These are phyloP conservation scores for Gomphus bonarii DNA, from an alignment of 1,284 basidiomycete genomes.

Conservation along the genomic window DNA sequence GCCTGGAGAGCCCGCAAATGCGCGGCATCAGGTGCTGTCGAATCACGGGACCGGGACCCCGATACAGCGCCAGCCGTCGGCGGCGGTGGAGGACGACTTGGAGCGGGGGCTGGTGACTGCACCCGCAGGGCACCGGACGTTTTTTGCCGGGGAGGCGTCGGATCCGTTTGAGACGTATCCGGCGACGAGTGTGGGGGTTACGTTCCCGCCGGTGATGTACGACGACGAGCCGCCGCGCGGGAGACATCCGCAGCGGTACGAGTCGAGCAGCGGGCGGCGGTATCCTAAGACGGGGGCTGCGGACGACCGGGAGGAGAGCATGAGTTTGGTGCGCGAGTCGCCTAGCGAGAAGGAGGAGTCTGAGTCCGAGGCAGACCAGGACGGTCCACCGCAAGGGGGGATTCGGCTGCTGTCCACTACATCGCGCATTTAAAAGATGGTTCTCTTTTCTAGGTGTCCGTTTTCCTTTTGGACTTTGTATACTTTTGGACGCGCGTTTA, in stretches of 20 bases:
- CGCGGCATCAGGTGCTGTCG: constrained; percentile 44
- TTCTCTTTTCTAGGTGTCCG: background rate
- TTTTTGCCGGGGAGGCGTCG: background rate
- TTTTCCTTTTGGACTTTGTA: background rate
- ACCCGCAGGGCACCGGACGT: background rate
- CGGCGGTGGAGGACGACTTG: background rate
- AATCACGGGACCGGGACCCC: background rate
- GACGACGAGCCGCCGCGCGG: constrained; percentile 14
- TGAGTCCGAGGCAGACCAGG: background rate
- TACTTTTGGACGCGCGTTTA: background rate
- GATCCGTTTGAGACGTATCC: background rate
- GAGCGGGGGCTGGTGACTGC: background rate
- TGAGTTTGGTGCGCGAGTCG: constrained; percentile 24
- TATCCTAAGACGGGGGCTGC: constrained; percentile 24
- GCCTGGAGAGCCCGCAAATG: constrained; percentile 30
- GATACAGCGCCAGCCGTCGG: constrained; percentile 1
- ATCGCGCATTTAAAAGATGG: constrained; percentile 5
- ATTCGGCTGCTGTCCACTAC: constrained; percentile 11
- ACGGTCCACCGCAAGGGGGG: constrained; percentile 7
- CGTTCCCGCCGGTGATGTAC: constrained; percentile 16
- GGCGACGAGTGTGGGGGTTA: constrained; percentile 7
- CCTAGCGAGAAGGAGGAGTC: constrained; percentile 12
- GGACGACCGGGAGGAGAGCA: constrained; percentile 31
- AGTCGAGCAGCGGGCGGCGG: constrained; percentile 19
- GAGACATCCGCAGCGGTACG: constrained; percentile 16